phyloP scores from a whole-genome alignment of 441 rosid genomes.

The Rhodomyrtus psidioides region DNA sequence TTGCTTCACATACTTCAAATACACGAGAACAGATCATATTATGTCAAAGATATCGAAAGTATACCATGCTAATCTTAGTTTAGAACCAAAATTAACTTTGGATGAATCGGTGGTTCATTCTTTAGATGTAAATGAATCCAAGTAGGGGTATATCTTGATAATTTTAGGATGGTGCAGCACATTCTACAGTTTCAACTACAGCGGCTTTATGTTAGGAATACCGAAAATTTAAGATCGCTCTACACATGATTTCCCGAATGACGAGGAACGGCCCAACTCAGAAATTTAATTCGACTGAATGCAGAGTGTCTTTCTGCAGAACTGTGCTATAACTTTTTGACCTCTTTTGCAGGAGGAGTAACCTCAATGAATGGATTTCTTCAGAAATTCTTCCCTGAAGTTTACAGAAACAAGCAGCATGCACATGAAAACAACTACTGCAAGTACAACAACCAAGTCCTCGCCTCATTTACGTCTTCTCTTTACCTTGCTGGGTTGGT shows the following conservation, averaged over 20 bases:
- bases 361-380: slow-evolving; percentile 86
- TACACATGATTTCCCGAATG: background rate
- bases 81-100: too few species aligned
- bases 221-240: too few species aligned
- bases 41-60: too few species aligned
- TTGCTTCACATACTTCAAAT: background rate
- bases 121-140: background rate
- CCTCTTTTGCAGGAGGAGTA: slow-evolving; percentile 61
- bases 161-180: background rate
- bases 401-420: slow-evolving; percentile 50
- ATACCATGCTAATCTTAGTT: too few species aligned
- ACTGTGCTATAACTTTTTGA: background rate
- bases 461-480: slow-evolving; percentile 88
- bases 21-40: too few species aligned
- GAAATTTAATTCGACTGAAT: background rate
- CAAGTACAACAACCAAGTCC: slow-evolving; percentile 69
- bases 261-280: background rate
- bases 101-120: background rate
- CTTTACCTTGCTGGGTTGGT: slow-evolving; percentile 84
- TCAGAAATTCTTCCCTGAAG: slow-evolving; percentile 51
- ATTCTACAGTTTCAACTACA: background rate
- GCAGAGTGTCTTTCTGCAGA: background rate
- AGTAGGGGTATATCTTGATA: background rate
- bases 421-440: slow-evolving; percentile 92
- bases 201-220: background rate